Evolutionary conservation across 441 rosid species (phyloP), one percentile per base, ranked within the genome.

Genomic region (Bruguiera hainesii): DNA sequence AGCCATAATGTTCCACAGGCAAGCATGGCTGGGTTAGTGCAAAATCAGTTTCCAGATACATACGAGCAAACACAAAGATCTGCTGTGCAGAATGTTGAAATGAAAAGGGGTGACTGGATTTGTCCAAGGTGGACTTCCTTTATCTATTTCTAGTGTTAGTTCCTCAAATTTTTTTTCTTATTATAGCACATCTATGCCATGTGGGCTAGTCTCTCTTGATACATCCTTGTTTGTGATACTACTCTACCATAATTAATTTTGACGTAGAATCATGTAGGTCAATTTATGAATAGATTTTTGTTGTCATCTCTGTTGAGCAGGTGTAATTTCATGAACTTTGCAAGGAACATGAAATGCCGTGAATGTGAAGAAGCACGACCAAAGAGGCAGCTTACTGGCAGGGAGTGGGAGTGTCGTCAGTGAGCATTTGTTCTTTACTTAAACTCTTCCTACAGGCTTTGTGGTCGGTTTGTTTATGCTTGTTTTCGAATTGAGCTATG

Each of bases 351-450:
- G 70, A 91, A 84, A 78, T 94, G 98, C 74, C 90, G 87, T 62
- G 88, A 89, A 73, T 94, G 98, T 74, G 85, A 84, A 68, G 92
- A 88, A 81, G 85, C 84, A 42, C 84, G 97, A 57, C 97, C 97
- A 35, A 91, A 85, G 77, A 81, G 87, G 72, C 96, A 80, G 80
- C 82, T 91, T 78, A 81, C 88, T 67, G 96, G 97, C 46, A 83
- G 89, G 66, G 98, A 94, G 76, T 94, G 98, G 97, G 96, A 88
- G 74, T 94, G 98, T 75, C 98, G 96, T 20, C 93, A 87, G 98
- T 91, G 81, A 89, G 96, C 76, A 80, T 70, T 74, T 35, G 28
- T 46, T 74, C 55, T 60, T 69, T 56, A 25, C 23, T 42, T 66
- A 42, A 11, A 42, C 57, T 50, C 56, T 66, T 63, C 69, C 73